Base-by-base conservation (phyloP, 2,329 filamentous ascomycete genomes). In the Clonostachys solani region DNA sequence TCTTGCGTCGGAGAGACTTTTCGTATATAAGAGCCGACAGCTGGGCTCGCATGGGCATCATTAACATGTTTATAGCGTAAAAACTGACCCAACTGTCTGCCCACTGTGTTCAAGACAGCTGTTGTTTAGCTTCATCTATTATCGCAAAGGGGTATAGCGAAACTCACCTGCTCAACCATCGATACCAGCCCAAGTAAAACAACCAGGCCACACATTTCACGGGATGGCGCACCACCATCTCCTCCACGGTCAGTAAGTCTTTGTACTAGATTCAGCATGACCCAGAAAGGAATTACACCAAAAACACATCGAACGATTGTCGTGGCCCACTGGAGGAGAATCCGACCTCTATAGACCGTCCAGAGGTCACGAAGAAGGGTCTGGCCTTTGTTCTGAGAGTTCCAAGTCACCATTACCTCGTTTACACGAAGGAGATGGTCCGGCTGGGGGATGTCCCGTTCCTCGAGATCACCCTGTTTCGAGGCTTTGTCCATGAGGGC, bases 1-100 rank as follows among this genome's bases (percentile, higher is more conserved):
- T 88, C 60, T 92, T 92, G 43, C 84, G 78, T 40, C 84, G 77
- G 73, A 91, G 81, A 0, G 86, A 80, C 62, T 94, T 94, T 50
- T 84, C 79, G 55, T 92, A 92, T 15, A 92, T 78, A 8, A 90
- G 72, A 1, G 86, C 78, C 2, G 85, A 82, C 3, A 94, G 68
- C 56, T 91, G 84, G 29, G 82, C 77, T 45, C 86, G 81, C 15
- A 92, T 69, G 0, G 86, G 84, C 19, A 89, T 73, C 42, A 75
- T 75, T 12, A 92, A 60, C 45, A 81, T 75, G 1, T 78, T 74
- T 63, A 78, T 84, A 0, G 80, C 80, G 43, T 85, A 67, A 84
- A 85, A 91, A 55, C 79, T 83, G 15, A 86, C 63, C 71, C 80
- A 84, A 2, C 78, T 71, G 56, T 89, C 85, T 33, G 86, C 63